Conservation (phyloP, 2,329 filamentous ascomycete species). For the Curvularia eragrostidis region DNA sequence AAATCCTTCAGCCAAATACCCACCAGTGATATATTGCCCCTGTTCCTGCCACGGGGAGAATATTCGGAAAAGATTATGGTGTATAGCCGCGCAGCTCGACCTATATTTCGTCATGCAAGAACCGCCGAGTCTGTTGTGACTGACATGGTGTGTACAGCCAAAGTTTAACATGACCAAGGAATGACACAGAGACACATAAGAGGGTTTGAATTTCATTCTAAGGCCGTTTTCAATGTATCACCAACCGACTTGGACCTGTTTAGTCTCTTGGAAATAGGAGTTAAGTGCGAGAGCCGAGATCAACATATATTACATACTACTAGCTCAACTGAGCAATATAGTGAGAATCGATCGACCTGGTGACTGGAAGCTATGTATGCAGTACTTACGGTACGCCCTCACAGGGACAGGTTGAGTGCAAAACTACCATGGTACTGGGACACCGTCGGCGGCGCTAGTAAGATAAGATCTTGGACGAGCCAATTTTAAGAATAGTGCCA, state of each 20-base stretch:
- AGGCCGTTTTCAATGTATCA: not conserved
- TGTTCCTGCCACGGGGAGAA: slow-evolving; percentile 8
- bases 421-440: not conserved
- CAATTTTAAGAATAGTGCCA: not conserved
- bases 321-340: not conserved
- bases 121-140: not conserved
- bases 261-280: not conserved
- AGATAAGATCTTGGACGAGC: too few species aligned
- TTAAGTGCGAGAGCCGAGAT: not conserved
- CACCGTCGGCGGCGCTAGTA: not conserved
- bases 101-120: not conserved
- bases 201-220: not conserved
- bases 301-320: not conserved
- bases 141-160: not conserved
- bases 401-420: not conserved
- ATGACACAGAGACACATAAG: not conserved
- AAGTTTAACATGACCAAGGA: not conserved
- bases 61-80: not conserved
- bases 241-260: not conserved
- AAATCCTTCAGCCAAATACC: slow-evolving; percentile 7
- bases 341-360: not conserved
- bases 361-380: not conserved
- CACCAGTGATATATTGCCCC: slow-evolving; percentile 8
- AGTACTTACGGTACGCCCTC: not conserved
- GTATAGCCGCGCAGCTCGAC: slow-evolving; percentile 4